Percentiles rank a stretch among this genome's conserved stretches.
Evolutionary conservation across 768 basidiomycete species (phyloP).

Genomic region (Coprinopsis cinerea): DNA sequence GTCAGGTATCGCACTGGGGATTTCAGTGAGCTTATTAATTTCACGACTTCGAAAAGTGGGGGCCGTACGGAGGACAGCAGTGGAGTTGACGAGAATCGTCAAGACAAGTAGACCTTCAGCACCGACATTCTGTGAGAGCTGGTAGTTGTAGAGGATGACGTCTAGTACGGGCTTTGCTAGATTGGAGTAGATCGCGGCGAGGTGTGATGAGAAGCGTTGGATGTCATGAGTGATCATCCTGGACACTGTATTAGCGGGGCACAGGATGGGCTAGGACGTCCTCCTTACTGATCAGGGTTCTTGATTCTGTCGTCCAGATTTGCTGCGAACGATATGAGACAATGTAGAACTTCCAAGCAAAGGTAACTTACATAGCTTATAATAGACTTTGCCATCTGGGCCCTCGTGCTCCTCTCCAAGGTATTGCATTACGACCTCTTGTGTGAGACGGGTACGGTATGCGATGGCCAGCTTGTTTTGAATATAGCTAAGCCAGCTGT

Average conservation of each 20-base stretch:
- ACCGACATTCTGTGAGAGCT: constrained; percentile 89
- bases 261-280: constrained; percentile 11
- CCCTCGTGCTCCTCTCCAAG: constrained; percentile 66
- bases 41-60: not conserved
- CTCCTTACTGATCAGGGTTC: constrained; percentile 83
- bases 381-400: constrained; percentile 79
- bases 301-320: constrained; percentile 95
- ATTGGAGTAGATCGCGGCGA: constrained; percentile 93
- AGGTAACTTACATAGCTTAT: constrained; percentile 69
- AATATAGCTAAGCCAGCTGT: constrained; percentile 87
- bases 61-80: constrained; percentile 72
- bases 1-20: constrained; percentile 81
- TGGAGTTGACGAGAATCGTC: constrained; percentile 78
- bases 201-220: constrained; percentile 82
- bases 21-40: constrained; percentile 2
- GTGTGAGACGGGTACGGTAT: constrained; percentile 81
- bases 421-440: constrained; percentile 78
- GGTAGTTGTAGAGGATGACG: constrained; percentile 92
- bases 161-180: constrained; percentile 91
- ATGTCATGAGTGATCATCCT: constrained; percentile 97
- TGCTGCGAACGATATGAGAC: constrained; percentile 37
- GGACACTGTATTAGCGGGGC: not conserved
- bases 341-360: not conserved
- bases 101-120: constrained; percentile 85
- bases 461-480: constrained; percentile 91